phyloP scores from a whole-genome alignment of 106 monocot species.

The Gastrodia elata region DNA sequence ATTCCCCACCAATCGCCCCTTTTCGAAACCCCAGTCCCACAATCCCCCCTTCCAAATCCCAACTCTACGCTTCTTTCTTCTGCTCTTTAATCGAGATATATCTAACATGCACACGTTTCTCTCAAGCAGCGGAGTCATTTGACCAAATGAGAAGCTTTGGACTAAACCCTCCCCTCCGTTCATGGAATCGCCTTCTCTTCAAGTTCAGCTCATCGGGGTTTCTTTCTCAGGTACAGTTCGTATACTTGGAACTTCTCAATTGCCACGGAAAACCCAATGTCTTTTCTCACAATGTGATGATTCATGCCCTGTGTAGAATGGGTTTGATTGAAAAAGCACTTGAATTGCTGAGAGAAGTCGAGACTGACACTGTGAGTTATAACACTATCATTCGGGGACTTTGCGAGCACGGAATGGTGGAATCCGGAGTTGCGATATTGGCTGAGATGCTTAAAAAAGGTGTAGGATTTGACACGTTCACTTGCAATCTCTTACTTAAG shows the following conservation, averaged over 20 bases:
- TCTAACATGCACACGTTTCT: slow-evolving; percentile 41
- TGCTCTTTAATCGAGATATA: slow-evolving; percentile 40
- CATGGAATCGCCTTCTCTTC: slow-evolving; percentile 57
- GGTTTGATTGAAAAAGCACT: slow-evolving; percentile 18
- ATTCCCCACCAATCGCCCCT: neutral
- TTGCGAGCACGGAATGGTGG: slow-evolving; percentile 33
- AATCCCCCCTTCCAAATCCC: slow-evolving; percentile 48
- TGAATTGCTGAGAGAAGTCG: slow-evolving; percentile 17
- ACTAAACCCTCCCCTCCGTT: slow-evolving; percentile 39
- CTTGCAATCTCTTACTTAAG: slow-evolving; percentile 46
- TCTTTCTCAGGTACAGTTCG: slow-evolving; percentile 33
- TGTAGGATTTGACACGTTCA: slow-evolving; percentile 39
- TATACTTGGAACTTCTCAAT: slow-evolving; percentile 47
- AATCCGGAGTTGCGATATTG: slow-evolving; percentile 33
- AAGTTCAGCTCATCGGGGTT: slow-evolving; percentile 58
- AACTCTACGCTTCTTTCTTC: slow-evolving; percentile 71
- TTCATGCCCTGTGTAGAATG: slow-evolving; percentile 50
- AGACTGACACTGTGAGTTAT: slow-evolving; percentile 46
- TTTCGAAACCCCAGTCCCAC: slow-evolving; percentile 7
- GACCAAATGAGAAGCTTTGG: slow-evolving; percentile 37
- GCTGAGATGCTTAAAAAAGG: slow-evolving; percentile 79
- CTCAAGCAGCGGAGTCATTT: slow-evolving; percentile 44
- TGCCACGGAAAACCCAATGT: slow-evolving; percentile 19
- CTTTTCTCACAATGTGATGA: slow-evolving; percentile 54
- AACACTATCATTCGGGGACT: slow-evolving; percentile 71